These are phyloP conservation scores for Dryadomyces quercivorus DNA, from an alignment of 2,329 filamentous ascomycete species.

Conservation along the genomic window DNA sequence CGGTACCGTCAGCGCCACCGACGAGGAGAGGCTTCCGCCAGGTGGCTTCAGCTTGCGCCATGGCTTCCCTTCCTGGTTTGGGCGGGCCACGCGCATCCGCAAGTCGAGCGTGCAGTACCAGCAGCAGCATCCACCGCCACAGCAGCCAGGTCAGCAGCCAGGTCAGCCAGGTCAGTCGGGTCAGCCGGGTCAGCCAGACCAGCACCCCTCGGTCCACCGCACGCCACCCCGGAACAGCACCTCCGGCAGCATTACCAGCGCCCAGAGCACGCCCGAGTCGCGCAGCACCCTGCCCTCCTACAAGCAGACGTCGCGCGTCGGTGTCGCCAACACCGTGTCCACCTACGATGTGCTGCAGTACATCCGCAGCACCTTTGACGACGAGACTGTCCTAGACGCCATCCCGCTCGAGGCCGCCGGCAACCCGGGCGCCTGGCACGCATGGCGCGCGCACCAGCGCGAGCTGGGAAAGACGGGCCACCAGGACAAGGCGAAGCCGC, in stretches of 20 bases:
- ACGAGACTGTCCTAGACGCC: constrained; percentile 63
- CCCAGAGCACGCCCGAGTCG: not conserved
- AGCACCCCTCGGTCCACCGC: not conserved
- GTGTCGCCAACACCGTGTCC: constrained; percentile 30
- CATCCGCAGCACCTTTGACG: constrained; percentile 69
- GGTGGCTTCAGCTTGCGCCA: constrained; percentile 84
- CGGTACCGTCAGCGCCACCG: constrained; percentile 70
- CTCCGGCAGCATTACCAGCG: not conserved
- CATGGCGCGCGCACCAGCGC: constrained; percentile 65
- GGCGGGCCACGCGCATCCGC: not conserved
- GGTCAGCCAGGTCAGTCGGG: not conserved
- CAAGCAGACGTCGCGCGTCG: constrained; percentile 21
- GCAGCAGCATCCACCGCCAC: not conserved
- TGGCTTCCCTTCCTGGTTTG: constrained; percentile 83
- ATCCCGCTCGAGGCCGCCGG: constrained; percentile 73
- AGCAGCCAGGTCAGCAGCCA: not conserved
- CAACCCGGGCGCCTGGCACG: constrained; percentile 87
- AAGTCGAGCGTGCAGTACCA: not conserved
- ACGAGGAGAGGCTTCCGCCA: constrained; percentile 72
- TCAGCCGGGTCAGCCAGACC: too few species aligned
- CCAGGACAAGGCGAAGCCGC: not conserved
- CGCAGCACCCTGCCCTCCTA: constrained; percentile 14
- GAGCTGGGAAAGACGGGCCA: constrained; percentile 14
- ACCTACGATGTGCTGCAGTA: constrained; percentile 66
- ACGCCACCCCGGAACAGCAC: not conserved